A percentile compares a stretch with the other conserved stretches of the same genome.
Evolutionary conservation across 371 early-diverging fungal species (phyloP).

Genomic region (Apophysomyces sp.): DNA sequence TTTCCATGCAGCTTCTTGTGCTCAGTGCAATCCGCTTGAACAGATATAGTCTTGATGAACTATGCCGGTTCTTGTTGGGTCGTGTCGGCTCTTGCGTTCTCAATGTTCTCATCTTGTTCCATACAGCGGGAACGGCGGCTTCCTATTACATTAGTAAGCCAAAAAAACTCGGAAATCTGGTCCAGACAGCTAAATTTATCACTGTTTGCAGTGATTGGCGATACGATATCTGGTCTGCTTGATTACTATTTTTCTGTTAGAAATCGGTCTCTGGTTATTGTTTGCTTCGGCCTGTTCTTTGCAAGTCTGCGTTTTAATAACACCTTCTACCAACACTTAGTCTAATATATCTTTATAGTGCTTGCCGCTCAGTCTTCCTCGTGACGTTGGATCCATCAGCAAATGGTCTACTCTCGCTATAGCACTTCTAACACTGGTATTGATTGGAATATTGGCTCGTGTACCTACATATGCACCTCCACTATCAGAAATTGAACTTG

Average conservation of each 20-base stretch:
- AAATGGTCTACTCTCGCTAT: constrained; percentile 50
- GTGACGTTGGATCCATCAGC: constrained; percentile 50
- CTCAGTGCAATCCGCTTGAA: constrained; percentile 38
- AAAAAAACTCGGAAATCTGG: background rate
- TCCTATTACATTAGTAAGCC: constrained; percentile 48
- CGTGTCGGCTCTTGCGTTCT: constrained; percentile 31
- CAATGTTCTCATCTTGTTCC: constrained; percentile 49
- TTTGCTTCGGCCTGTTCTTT: constrained; percentile 33
- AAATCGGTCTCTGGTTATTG: constrained; percentile 31
- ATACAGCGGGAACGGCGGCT: constrained; percentile 50
- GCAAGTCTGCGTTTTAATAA: constrained; percentile 19
- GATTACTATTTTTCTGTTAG: constrained; percentile 21
- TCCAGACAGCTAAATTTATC: background rate
- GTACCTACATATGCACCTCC: constrained; percentile 45
- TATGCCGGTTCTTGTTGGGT: constrained; percentile 34
- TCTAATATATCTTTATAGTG: constrained; percentile 18
- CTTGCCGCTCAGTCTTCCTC: constrained; percentile 45
- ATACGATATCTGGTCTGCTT: constrained; percentile 47
- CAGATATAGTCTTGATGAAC: constrained; percentile 13
- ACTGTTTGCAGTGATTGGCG: constrained; percentile 41
- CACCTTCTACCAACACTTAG: background rate
- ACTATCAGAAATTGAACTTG: constrained; percentile 31
- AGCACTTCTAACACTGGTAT: constrained; percentile 38
- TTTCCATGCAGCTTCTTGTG: constrained; percentile 50
- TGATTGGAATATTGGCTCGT: constrained; percentile 42